A percentile compares a stretch with the other conserved stretches of the same genome.
Evolutionary conservation across 306 rosid genomes (phyloP).

Genomic region (Hippophae rhamnoides): DNA sequence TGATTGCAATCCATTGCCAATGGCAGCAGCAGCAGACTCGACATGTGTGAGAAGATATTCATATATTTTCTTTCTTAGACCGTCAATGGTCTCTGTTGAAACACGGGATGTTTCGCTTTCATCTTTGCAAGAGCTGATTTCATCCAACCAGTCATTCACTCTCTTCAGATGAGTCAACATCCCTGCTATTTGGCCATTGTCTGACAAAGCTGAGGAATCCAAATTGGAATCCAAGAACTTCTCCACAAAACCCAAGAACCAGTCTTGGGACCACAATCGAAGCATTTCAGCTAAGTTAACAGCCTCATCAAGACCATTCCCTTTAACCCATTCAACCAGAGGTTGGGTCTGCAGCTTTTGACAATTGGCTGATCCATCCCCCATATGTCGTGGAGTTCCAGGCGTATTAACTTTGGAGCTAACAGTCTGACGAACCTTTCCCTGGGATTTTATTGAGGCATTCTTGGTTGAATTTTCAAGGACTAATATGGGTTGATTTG

Average conservation of each 20-base stretch:
- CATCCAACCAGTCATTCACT: constrained; percentile 86
- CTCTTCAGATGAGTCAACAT: constrained; percentile 86
- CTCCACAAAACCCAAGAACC: constrained; percentile 83
- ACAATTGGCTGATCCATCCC: constrained; percentile 31
- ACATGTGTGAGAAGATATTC: constrained; percentile 92
- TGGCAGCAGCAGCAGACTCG: constrained; percentile 96
- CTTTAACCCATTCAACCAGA: constrained; percentile 57
- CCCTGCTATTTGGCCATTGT: constrained; percentile 84
- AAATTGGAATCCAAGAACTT: constrained; percentile 73
- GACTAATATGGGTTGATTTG: constrained; percentile 49
- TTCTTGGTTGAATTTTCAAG: constrained; percentile 58
- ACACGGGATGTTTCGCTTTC: constrained; percentile 39
- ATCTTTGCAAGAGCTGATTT: constrained; percentile 40
- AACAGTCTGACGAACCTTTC: constrained; percentile 33
- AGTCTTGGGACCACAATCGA: constrained; percentile 55
- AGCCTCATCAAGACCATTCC: constrained; percentile 59
- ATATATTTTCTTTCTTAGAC: constrained; percentile 75
- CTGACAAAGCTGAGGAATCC: constrained; percentile 54
- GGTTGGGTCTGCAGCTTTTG: constrained; percentile 58
- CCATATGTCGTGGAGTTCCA: constrained; percentile 42
- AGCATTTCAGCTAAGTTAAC: constrained; percentile 57
- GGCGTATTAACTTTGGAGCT: constrained; percentile 38
- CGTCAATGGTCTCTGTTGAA: constrained; percentile 52
- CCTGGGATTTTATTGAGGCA: constrained; percentile 38
- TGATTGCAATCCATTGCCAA: constrained; percentile 47